A percentile compares a stretch with the other conserved stretches of the same genome.
These are phyloP conservation scores for Schizochytrium sp. DNA, from an alignment of 108 stramenopile genomes.

Conservation along the genomic window DNA sequence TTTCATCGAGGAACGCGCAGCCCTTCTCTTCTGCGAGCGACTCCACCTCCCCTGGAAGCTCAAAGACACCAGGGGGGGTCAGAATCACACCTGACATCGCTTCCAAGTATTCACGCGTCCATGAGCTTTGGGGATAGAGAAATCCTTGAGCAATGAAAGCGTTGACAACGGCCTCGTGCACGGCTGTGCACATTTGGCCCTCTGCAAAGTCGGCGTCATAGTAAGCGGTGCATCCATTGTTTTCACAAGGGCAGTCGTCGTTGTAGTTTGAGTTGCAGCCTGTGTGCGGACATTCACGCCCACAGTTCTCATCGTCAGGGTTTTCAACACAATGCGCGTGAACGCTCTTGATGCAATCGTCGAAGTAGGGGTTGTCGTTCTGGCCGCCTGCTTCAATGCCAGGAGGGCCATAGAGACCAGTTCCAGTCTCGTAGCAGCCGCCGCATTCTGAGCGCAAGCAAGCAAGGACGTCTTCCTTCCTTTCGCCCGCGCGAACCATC, in stretches of 20 bases:
- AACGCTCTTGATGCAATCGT: neutral
- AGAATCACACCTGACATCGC: neutral
- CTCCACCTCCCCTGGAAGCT: neutral
- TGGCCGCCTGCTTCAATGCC: neutral
- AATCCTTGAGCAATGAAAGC: neutral
- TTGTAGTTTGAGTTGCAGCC: neutral
- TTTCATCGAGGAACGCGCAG: neutral
- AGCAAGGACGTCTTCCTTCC: neutral
- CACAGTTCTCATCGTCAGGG: neutral
- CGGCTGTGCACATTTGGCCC: neutral
- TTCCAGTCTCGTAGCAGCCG: neutral
- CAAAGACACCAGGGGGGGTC: neutral
- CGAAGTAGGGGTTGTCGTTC: neutral
- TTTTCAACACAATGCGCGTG: neutral
- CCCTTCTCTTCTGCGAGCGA: neutral
- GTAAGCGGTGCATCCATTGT: neutral
- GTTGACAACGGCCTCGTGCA: neutral
- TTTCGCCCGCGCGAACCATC: neutral
- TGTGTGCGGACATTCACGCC: neutral
- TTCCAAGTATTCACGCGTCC: neutral
- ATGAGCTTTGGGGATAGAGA: neutral
- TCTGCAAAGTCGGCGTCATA: neutral
- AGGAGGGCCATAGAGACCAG: neutral
- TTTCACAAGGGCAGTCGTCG: neutral
- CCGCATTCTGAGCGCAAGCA: neutral